Conservation (phyloP, 768 basidiomycete genomes). For the Phylloporus arenicola region DNA sequence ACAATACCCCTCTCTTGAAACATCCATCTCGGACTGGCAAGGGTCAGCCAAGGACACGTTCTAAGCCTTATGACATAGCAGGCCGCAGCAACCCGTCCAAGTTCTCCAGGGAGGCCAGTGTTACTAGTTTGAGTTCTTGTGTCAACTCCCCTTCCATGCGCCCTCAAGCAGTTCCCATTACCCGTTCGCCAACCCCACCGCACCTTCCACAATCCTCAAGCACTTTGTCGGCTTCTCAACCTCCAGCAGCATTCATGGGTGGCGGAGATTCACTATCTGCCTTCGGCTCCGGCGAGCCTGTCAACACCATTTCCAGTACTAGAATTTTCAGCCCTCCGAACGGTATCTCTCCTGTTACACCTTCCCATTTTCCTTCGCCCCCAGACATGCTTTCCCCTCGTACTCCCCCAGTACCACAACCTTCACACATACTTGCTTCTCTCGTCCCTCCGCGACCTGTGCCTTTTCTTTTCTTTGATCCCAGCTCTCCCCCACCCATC, state of each 20-base stretch:
- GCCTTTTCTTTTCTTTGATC: conserved; percentile 60
- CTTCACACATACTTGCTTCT: conserved; percentile 14
- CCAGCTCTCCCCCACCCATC: conserved; percentile 42
- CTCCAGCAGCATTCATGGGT: neutral
- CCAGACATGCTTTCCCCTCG: conserved; percentile 18
- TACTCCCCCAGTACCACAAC: conserved; percentile 11
- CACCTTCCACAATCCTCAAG: conserved; percentile 15
- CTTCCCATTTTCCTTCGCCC: conserved; percentile 16
- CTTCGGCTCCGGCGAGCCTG: conserved; percentile 8
- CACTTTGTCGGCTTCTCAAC: conserved; percentile 9
- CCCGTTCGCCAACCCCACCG: conserved; percentile 30
- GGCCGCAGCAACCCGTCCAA: conserved; percentile 34
- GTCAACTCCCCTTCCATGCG: conserved; percentile 38
- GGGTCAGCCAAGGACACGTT: conserved; percentile 49
- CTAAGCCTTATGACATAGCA: conserved; percentile 62
- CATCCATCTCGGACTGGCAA: conserved; percentile 42
- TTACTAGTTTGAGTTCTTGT: conserved; percentile 46
- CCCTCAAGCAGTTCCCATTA: conserved; percentile 30
- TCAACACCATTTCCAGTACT: conserved; percentile 2
- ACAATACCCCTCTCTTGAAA: conserved; percentile 41
- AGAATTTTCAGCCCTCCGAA: conserved; percentile 15
- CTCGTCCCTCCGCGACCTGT: conserved; percentile 38
- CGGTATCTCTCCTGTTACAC: conserved; percentile 9
- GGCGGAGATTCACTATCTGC: conserved; percentile 4
- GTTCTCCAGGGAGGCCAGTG: conserved; percentile 52